A percentile compares a stretch with the other conserved stretches of the same genome.
phyloP scores from a whole-genome alignment of 2,329 filamentous ascomycete species.

The Pyricularia sp. region DNA sequence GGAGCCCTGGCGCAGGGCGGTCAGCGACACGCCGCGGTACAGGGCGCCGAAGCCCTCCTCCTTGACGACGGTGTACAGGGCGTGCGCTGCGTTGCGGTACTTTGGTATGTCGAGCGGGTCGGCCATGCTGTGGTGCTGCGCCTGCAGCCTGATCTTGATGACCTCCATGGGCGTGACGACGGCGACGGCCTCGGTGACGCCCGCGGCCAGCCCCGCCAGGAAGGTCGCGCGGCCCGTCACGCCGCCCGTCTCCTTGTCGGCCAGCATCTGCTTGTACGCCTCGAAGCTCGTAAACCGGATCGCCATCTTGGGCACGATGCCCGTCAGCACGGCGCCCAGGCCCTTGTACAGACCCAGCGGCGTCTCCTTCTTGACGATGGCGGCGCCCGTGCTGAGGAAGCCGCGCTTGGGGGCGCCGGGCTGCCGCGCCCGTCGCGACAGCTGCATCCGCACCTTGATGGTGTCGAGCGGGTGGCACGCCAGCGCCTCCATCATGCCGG shows the following conservation, averaged over 20 bases:
- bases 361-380: slow-evolving; percentile 85
- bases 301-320: slow-evolving; percentile 98
- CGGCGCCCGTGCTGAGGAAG: slow-evolving; percentile 75
- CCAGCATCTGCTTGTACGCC: slow-evolving; percentile 78
- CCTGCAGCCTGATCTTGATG: slow-evolving; percentile 95
- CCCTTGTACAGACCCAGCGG: slow-evolving; percentile 94
- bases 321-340: slow-evolving; percentile 89
- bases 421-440: slow-evolving; percentile 73
- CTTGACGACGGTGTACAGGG: slow-evolving; percentile 75
- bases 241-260: slow-evolving; percentile 55
- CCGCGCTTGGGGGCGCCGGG: slow-evolving; percentile 81
- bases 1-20: slow-evolving; percentile 84
- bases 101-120: slow-evolving; percentile 94
- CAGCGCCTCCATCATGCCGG: slow-evolving; percentile 98
- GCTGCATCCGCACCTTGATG: slow-evolving; percentile 99
- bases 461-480: slow-evolving; percentile 93
- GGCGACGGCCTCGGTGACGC: slow-evolving; percentile 91
- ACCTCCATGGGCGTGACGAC: slow-evolving; percentile 99
- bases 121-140: slow-evolving; percentile 95
- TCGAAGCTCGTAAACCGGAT: slow-evolving; percentile 98
- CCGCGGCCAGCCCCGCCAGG: slow-evolving; percentile 71
- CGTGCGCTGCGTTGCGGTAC: slow-evolving; percentile 86
- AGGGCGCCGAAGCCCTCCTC: slow-evolving; percentile 85
- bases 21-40: slow-evolving; percentile 89
- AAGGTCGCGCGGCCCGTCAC: slow-evolving; percentile 65